Evolutionary conservation across 2,329 filamentous ascomycete genomes (phyloP).

Genomic region (Dothideomycetidae sp.): DNA sequence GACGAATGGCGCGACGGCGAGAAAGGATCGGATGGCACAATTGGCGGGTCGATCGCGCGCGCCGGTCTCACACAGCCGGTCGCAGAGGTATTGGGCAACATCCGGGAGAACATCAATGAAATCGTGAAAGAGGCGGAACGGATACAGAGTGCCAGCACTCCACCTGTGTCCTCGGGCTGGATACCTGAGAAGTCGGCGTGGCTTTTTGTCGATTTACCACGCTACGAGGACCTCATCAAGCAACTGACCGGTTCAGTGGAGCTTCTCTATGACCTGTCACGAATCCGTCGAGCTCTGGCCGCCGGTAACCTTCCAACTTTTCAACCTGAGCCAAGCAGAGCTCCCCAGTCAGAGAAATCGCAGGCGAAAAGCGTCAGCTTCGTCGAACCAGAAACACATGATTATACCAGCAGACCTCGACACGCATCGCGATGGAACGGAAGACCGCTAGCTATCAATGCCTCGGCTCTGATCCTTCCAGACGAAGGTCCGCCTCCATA

Average conservation of each 20-base stretch:
- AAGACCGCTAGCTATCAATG: conserved; percentile 31
- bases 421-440: conserved; percentile 19
- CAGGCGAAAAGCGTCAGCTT: conserved; percentile 20
- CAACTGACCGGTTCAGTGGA: conserved; percentile 68
- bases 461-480: conserved; percentile 29
- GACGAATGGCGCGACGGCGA: conserved; percentile 58
- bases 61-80: conserved; percentile 63
- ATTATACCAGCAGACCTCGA: conserved; percentile 13
- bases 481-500: conserved; percentile 36
- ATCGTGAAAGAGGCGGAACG: conserved; percentile 63
- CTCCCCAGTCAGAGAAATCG: conserved; percentile 7
- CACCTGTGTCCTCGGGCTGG: conserved; percentile 22
- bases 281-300: conserved; percentile 41
- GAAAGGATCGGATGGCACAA: conserved; percentile 49
- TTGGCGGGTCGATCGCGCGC: conserved; percentile 53
- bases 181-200: conserved; percentile 31
- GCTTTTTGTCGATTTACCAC: conserved; percentile 40
- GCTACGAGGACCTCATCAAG: conserved; percentile 59
- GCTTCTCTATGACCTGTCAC: conserved; percentile 61
- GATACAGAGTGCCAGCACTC: conserved; percentile 39
- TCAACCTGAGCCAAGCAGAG: conserved; percentile 5
- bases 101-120: conserved; percentile 49
- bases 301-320: conserved; percentile 24
- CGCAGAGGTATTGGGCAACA: conserved; percentile 59
- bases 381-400: conserved; percentile 21